Base-by-base conservation (phyloP, 208 protist species). In the Acanthamoeba triangularis region DNA sequence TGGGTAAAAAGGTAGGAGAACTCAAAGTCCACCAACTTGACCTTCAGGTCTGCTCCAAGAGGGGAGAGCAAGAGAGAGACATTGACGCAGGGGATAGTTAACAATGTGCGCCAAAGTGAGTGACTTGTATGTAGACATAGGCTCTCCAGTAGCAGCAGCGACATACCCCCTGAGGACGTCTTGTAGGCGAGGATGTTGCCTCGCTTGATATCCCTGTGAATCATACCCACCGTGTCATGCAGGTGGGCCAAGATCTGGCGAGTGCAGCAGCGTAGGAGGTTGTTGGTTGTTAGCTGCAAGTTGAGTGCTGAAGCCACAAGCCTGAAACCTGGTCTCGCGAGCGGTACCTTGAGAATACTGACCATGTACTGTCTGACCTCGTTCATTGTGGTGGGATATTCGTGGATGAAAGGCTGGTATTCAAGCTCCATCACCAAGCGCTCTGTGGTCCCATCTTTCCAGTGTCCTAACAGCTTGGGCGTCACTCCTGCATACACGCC, bases 21-120 rank as follows among this genome's bases (percentile, higher is more conserved):
- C 37, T 78, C 69, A 78, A 78, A 78, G 69, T 78, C 69, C n/a
- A 78, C 30, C 69, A 78, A 44, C 69, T 78, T 78, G 69, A 78
- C 37, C 4, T 78, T 35, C 69, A 78, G 69, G 10, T 44, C 69
- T 78, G 69, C 11, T 65, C 63, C 63, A 72, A 16, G 20, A 72
- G 63, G 20, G 63, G 20, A 10, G 6, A 35, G 5, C 5, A 35
- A 33, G 6, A 23, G 10, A 72, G 20, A 16, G 30, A 72, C 20
- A 33, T 72, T 72, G 30, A 5, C 20, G 5, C 30, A 16, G 10
- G n/a, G n/a, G n/a, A n/a, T n/a, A n/a, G n/a, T 72, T 72, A 16
- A 72, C n/a, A n/a, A n/a, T n/a, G n/a, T n/a, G n/a, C n/a, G n/a
- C n/a, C n/a, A n/a, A 52, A 52, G 49, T 52, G 49, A 52, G 49